Evolutionary conservation across 345 rosid genomes (phyloP).

Genomic region (Draba incana): DNA sequence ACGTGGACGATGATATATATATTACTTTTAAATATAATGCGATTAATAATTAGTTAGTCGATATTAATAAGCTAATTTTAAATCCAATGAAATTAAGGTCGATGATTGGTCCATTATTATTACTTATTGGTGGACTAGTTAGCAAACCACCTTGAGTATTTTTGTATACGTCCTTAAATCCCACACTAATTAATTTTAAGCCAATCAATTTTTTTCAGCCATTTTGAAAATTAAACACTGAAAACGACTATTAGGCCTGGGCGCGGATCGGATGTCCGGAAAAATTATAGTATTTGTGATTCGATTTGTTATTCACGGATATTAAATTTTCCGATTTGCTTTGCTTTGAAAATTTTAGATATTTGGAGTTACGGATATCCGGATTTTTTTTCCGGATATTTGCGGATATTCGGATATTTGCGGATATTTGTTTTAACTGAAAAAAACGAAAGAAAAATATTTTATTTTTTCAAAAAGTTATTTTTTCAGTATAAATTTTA

Average conservation of each 20-base stretch:
- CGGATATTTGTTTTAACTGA: too few species aligned
- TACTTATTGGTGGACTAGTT: constrained; percentile 37
- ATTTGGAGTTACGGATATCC: too few species aligned
- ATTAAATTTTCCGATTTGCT: too few species aligned
- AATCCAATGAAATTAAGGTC: constrained; percentile 23
- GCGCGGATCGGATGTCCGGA: too few species aligned
- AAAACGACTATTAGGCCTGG: not conserved
- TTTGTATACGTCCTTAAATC: constrained; percentile 30
- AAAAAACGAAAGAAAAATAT: too few species aligned
- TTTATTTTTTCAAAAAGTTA: too few species aligned
- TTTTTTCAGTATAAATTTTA: too few species aligned
- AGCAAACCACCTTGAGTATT: constrained; percentile 32
- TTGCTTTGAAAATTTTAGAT: too few species aligned
- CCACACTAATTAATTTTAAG: constrained; percentile 16
- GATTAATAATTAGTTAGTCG: constrained; percentile 12
- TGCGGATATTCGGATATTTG: too few species aligned
- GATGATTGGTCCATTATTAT: constrained; percentile 35
- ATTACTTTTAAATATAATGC: not conserved
- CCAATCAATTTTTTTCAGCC: constrained; percentile 2
- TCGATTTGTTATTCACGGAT: too few species aligned
- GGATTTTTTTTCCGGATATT: too few species aligned
- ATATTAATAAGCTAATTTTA: constrained; percentile 10
- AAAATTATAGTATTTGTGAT: too few species aligned
- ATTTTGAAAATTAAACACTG: not conserved
- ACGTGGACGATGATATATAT: constrained; percentile 46